Evolutionary conservation across 805 yeast genomes (phyloP), one percentile per base, ranked within the genome.

Genomic region (Jamesozyma lodderae): DNA sequence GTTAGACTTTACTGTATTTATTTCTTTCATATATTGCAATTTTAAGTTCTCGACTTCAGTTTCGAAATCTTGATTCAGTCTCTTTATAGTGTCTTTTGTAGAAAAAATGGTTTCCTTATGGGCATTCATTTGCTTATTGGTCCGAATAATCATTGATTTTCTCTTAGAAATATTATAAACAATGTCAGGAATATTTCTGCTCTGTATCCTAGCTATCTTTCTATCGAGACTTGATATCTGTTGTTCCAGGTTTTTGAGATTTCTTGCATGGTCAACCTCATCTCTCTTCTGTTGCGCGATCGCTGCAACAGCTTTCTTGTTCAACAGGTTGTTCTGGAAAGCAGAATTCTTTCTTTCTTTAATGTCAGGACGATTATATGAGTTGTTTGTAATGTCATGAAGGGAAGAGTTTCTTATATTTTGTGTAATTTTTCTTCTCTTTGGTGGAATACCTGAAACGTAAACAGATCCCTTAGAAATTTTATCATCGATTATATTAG

Each of bases 121-220:
- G 23, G 43, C 41, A 10, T 27, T 20, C 5, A 45, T 34, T 23
- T 56, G 56, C 23, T 48, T 48, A 26, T 42, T 44, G 15, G 48
- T 19, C 33, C 47, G 53, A 13, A 41, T 43, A 19, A 52, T 44
- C 40, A 53, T 38, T 2, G 46, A 44, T 8, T 43, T 41, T 27
- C 49, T 49, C 29, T 54, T 57, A n/a, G 48, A 46, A 3, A 53
- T 46, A 14, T 51, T 49, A 37, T 56, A 57, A 14, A 50, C 46
- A 13, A 55, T 33, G 24, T 51, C 55, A 11, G 62, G 61, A 13
- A 59, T 36, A 14, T 41, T 40, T 33, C 47, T 43, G 22, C 38
- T 38, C 18, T 42, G 37, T 16, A 31, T 31, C 21, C 30, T 42
- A 4, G 26, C 30, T 18, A 42, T 36, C 6, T 38, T 33, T 22